phyloP scores from a whole-genome alignment of 768 basidiomycete genomes.

The Collybiopsis confluens region DNA sequence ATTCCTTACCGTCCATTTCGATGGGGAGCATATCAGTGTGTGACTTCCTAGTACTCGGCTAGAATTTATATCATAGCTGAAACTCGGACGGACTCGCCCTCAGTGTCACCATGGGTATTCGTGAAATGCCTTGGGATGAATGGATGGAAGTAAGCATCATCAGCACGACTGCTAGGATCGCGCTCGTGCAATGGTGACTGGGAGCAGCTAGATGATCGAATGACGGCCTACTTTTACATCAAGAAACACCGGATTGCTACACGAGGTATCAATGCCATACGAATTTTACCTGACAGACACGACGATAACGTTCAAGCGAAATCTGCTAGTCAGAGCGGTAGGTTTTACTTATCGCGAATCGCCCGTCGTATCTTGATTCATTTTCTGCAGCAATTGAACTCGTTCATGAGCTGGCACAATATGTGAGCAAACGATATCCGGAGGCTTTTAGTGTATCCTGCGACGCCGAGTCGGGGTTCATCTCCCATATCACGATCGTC shows the following conservation, averaged over 20 bases:
- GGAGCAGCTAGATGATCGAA: constrained; percentile 53
- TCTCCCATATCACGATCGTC: constrained; percentile 48
- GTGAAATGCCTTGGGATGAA: constrained; percentile 61
- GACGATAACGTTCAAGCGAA: constrained; percentile 7
- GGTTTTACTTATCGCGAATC: too few relatives aligned
- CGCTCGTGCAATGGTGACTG: too few relatives aligned
- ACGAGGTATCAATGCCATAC: constrained; percentile 43
- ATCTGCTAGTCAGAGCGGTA: constrained; percentile 18
- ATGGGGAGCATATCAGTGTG: constrained; percentile 61
- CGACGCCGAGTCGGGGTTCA: constrained; percentile 19
- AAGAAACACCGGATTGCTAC: constrained; percentile 51
- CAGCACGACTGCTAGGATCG: too few relatives aligned
- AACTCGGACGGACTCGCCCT: not conserved
- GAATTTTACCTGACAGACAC: constrained; percentile 45
- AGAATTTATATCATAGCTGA: not conserved
- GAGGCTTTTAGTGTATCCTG: constrained; percentile 48
- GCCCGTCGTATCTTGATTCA: too few relatives aligned
- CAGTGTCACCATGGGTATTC: constrained; percentile 69
- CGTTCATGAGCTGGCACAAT: constrained; percentile 65
- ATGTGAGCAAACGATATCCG: constrained; percentile 61
- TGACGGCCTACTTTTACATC: constrained; percentile 52
- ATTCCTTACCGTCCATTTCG: constrained; percentile 65
- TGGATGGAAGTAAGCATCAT: constrained; percentile 60
- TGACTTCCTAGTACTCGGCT: constrained; percentile 8
- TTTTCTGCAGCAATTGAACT: constrained; percentile 67